phyloP scores from a whole-genome alignment of 768 basidiomycete genomes.

The Amanita brunnescens region DNA sequence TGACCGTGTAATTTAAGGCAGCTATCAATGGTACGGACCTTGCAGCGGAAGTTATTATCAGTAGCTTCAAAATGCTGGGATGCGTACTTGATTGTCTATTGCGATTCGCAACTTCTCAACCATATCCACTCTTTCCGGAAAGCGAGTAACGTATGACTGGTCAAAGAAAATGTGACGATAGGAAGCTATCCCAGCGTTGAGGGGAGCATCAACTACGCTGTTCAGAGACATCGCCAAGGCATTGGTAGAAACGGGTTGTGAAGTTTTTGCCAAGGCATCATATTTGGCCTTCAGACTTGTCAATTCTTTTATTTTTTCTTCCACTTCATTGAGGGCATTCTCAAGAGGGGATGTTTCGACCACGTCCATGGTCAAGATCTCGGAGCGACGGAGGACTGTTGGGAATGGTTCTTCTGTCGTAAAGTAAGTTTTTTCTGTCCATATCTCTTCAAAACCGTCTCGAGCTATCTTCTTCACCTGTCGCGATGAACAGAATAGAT shows the following conservation, averaged over 20 bases:
- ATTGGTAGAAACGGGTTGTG: constrained; percentile 67
- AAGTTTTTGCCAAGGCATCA: constrained; percentile 68
- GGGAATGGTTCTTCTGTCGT: constrained; percentile 88
- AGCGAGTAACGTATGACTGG: constrained; percentile 52
- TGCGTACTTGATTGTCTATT: constrained; percentile 62
- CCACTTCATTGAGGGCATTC: constrained; percentile 74
- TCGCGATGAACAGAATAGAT: constrained; percentile 70
- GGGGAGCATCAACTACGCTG: constrained; percentile 73
- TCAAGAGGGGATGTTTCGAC: constrained; percentile 82
- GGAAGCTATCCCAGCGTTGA: constrained; percentile 65
- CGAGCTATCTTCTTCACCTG: constrained; percentile 54
- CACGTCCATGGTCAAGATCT: constrained; percentile 62
- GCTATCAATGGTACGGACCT: constrained; percentile 76
- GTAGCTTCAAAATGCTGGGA: not conserved
- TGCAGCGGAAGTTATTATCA: not conserved
- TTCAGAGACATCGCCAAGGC: constrained; percentile 83
- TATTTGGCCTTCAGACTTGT: constrained; percentile 60
- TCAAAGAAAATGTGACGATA: constrained; percentile 75
- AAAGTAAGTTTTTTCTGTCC: constrained; percentile 85
- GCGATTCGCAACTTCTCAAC: constrained; percentile 65
- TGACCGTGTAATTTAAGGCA: constrained; percentile 79
- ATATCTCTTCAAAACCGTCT: constrained; percentile 65
- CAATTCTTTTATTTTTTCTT: constrained; percentile 73
- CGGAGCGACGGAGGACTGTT: constrained; percentile 83
- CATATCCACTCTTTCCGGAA: constrained; percentile 63